A percentile compares a stretch with the other conserved stretches of the same genome.
These are phyloP conservation scores for Euphorbia pulcherrima DNA, from an alignment of 345 rosid species.

Conservation along the genomic window DNA sequence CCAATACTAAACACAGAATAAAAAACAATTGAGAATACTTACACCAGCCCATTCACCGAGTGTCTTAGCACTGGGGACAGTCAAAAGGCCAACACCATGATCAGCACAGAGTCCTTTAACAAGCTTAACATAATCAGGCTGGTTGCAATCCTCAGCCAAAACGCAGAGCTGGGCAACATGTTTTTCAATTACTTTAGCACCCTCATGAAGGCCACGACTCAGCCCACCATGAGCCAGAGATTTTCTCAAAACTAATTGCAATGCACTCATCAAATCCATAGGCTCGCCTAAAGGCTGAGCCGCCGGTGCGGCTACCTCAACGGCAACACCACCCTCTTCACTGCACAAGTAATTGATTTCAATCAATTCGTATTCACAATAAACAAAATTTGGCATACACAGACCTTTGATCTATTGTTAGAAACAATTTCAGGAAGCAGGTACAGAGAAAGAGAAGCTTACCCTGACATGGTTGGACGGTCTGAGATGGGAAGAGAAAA, in stretches of 20 bases:
- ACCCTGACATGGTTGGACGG: constrained; percentile 1
- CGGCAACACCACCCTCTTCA: constrained; percentile 56
- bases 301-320: constrained; percentile 29
- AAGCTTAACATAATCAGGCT: constrained; percentile 72
- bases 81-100: constrained; percentile 54
- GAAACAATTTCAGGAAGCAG: background rate
- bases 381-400: too few relatives aligned
- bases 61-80: constrained; percentile 75
- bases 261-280: constrained; percentile 69
- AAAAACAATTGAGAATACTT: constrained; percentile 23
- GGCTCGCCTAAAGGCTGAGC: constrained; percentile 55
- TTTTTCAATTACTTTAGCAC: constrained; percentile 77
- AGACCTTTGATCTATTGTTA: too few relatives aligned
- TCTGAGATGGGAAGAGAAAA: background rate
- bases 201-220: constrained; percentile 66
- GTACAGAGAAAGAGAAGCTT: background rate
- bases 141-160: constrained; percentile 83
- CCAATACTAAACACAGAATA: background rate
- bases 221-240: constrained; percentile 69
- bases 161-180: constrained; percentile 66
- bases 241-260: constrained; percentile 73
- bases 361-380: too few relatives aligned
- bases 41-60: constrained; percentile 97
- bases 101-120: constrained; percentile 79
- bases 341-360: constrained; percentile 26